A percentile compares a stretch with the other conserved stretches of the same genome.
phyloP scores from a whole-genome alignment of 108 stramenopile species.

The Conticribra weissflogii region DNA sequence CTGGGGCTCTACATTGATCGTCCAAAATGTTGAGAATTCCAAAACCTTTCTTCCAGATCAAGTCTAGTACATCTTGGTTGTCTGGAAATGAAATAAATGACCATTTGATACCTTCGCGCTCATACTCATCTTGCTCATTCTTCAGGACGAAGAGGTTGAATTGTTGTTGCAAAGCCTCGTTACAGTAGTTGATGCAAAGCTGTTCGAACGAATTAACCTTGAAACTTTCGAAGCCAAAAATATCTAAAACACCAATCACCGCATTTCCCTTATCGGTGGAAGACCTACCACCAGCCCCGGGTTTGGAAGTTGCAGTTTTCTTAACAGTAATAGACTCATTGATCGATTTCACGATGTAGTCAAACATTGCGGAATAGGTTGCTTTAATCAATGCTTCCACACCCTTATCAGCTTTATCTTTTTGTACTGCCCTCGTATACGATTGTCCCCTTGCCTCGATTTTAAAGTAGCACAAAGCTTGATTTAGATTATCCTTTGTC shows the following conservation, averaged over 20 bases:
- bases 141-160: constrained; percentile 63
- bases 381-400: constrained; percentile 94
- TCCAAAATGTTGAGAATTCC: constrained; percentile 64
- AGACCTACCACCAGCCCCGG: constrained; percentile 1
- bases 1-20: constrained; percentile 63
- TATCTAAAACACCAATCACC: constrained; percentile 94
- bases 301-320: constrained; percentile 21
- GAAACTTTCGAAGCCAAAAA: constrained; percentile 98
- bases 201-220: constrained; percentile 85
- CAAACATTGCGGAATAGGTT: constrained; percentile 89
- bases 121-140: constrained; percentile 69
- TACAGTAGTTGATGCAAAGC: constrained; percentile 88
- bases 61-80: constrained; percentile 82
- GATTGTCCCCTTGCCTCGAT: constrained; percentile 78
- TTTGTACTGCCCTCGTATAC: constrained; percentile 59
- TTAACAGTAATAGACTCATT: constrained; percentile 64
- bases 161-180: constrained; percentile 86
- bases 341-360: constrained; percentile 78
- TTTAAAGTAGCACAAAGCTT: constrained; percentile 72
- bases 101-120: constrained; percentile 61
- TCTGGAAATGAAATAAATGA: constrained; percentile 77
- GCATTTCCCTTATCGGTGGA: constrained; percentile 37
- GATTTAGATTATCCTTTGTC: constrained; percentile 70
- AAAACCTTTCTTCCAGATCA: constrained; percentile 79
- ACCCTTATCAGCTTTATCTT: constrained; percentile 86